Evolutionary conservation across 1,284 basidiomycete genomes (phyloP).

Genomic region (Neonothopanus nambi): DNA sequence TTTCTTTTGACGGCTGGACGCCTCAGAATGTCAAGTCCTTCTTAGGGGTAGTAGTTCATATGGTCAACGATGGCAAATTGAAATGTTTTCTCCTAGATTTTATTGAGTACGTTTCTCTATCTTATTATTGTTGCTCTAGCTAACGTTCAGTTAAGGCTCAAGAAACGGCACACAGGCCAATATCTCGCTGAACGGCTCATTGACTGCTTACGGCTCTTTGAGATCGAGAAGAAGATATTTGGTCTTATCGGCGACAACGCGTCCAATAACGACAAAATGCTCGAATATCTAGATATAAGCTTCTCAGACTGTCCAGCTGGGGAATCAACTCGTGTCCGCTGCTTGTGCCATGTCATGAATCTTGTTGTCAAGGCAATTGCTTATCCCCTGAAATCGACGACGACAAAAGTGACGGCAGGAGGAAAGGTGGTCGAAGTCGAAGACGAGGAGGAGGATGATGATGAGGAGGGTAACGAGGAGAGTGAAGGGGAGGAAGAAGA

Average conservation of each 20-base stretch:
- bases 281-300: conserved; percentile 7
- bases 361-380: conserved; percentile 15
- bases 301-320: neutral
- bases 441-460: neutral
- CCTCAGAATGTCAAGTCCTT: too few relatives aligned
- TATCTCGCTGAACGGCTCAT: neutral
- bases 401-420: neutral
- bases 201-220: neutral
- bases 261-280: conserved; percentile 11
- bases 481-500: neutral
- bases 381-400: conserved; percentile 1
- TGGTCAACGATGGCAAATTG: neutral
- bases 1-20: too few relatives aligned
- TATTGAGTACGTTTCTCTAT: conserved; percentile 2
- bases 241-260: conserved; percentile 10
- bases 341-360: conserved; percentile 21
- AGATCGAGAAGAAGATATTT: neutral
- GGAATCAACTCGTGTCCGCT: conserved; percentile 15
- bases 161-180: conserved; percentile 2
- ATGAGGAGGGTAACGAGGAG: neutral
- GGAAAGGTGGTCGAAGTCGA: too few relatives aligned
- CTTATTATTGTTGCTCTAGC: too few relatives aligned
- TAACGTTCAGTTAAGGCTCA: neutral
- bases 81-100: neutral
- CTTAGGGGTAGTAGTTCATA: too few relatives aligned